Base-by-base conservation (phyloP, 2,329 filamentous ascomycete genomes). In the Fusarium continuum region DNA sequence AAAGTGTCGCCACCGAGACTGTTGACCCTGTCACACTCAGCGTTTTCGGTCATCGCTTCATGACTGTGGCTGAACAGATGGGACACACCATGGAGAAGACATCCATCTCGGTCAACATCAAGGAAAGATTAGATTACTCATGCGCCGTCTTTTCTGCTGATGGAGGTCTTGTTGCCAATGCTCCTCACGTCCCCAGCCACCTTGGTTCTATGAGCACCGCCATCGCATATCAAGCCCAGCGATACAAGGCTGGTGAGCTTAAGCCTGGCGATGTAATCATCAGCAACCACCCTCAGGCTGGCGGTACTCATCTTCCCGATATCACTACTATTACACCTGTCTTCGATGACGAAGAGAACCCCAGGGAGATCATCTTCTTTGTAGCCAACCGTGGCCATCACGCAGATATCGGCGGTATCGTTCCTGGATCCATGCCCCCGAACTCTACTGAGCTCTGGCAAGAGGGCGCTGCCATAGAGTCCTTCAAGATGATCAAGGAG, bases 11-110 rank as follows among this genome's bases (percentile, higher is more conserved):
- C 0, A 67, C 64, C 0, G 61, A 75, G 29, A 81, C 85, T 23
- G 86, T 92, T 0, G 88, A 92, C 69, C 90, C 90, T 0, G 89
- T 92, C 49, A 83, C 91, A 70, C 80, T 93, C 0, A 88, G 85
- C 62, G 89, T 93, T 44, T 93, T 93, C 68, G 88, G 87, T 0
- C 89, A 93, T 73, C 83, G 90, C 2, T 93, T 93, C 76, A 93
- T 93, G 90, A 88, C 88, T 2, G 91, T 93, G 52, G 90, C 90
- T 1, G 90, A 93, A 72, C 90, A 93, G 70, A 93, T 93, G 90
- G 90, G 90, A 0, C 82, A 88, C 38, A 88, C 89, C 3, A 75
- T 93, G 46, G 89, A 93, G 68, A 92, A 92, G 77, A 92, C 89
- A 0, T 88, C 87, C 64, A 88, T 93, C 19, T 89, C 85, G 34